These are phyloP conservation scores for Imleria badia DNA, from an alignment of 768 basidiomycete species.

Conservation along the genomic window DNA sequence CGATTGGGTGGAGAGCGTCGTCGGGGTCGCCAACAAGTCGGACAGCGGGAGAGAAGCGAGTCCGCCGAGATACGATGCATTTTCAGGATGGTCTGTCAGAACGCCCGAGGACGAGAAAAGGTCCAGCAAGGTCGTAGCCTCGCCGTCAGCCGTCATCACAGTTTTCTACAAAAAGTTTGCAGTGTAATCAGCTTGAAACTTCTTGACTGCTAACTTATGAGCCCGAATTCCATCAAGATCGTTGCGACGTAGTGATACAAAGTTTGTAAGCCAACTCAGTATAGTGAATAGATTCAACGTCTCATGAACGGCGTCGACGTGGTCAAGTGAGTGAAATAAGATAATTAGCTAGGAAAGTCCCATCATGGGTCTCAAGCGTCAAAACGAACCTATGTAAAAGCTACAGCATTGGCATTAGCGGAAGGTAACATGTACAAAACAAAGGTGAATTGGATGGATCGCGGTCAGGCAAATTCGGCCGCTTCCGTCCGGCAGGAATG, in stretches of 20 bases:
- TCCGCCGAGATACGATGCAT: constrained; percentile 57
- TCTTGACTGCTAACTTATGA: background rate
- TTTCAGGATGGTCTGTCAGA: constrained; percentile 18
- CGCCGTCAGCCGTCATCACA: constrained; percentile 24
- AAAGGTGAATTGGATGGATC: background rate
- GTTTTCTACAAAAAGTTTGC: background rate
- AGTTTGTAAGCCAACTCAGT: background rate
- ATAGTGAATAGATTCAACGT: background rate
- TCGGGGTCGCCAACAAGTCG: constrained; percentile 72
- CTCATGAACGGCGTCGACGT: background rate
- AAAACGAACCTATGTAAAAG: constrained; percentile 9
- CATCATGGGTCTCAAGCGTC: background rate
- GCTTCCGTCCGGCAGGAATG: background rate
- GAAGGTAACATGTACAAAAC: constrained; percentile 2
- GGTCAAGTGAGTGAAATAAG: background rate
- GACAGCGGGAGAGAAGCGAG: constrained; percentile 65
- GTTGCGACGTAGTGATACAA: constrained; percentile 14
- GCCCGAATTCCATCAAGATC: constrained; percentile 3
- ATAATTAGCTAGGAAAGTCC: background rate
- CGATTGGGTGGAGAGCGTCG: constrained; percentile 75
- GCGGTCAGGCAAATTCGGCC: background rate
- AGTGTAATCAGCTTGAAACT: background rate
- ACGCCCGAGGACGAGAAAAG: constrained; percentile 22
- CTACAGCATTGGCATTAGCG: constrained; percentile 18
- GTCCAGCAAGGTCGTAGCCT: constrained; percentile 26